A percentile compares a stretch with the other conserved stretches of the same genome.
Evolutionary conservation across 176 grass and related monocot species (phyloP).

Genomic region (Aegilops tauschii): DNA sequence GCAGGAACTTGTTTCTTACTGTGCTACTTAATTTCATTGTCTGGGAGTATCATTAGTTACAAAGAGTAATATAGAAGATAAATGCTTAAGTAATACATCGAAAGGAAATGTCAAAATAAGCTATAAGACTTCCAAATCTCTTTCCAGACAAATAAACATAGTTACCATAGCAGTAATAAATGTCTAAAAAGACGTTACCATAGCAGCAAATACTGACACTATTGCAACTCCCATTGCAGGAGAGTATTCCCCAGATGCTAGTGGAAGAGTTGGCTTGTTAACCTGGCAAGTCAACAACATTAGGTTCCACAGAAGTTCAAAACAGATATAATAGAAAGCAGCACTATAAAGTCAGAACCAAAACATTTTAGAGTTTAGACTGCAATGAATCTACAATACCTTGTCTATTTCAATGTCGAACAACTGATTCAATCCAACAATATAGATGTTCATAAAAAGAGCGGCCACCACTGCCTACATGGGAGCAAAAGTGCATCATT

Average conservation of each 20-base stretch:
- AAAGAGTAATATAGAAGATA: neutral
- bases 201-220: slow-evolving; percentile 65
- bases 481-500: slow-evolving; percentile 4
- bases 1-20: neutral
- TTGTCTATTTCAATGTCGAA: slow-evolving; percentile 98
- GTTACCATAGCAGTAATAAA: neutral
- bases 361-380: neutral
- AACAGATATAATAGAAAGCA: slow-evolving; percentile 13
- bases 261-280: slow-evolving; percentile 93
- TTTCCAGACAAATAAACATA: neutral
- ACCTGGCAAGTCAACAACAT: slow-evolving; percentile 46
- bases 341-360: neutral
- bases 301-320: slow-evolving; percentile 2
- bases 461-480: slow-evolving; percentile 71
- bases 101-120: neutral
- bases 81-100: neutral
- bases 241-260: slow-evolving; percentile 97
- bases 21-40: neutral
- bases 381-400: slow-evolving; percentile 35
- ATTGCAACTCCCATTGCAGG: slow-evolving; percentile 68
- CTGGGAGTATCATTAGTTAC: neutral
- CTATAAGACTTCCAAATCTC: neutral
- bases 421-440: slow-evolving; percentile 96
- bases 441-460: slow-evolving; percentile 99
- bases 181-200: slow-evolving; percentile 47